Evolutionary conservation across 305 asterid genomes (phyloP).

Genomic region (Rubia occidens): DNA sequence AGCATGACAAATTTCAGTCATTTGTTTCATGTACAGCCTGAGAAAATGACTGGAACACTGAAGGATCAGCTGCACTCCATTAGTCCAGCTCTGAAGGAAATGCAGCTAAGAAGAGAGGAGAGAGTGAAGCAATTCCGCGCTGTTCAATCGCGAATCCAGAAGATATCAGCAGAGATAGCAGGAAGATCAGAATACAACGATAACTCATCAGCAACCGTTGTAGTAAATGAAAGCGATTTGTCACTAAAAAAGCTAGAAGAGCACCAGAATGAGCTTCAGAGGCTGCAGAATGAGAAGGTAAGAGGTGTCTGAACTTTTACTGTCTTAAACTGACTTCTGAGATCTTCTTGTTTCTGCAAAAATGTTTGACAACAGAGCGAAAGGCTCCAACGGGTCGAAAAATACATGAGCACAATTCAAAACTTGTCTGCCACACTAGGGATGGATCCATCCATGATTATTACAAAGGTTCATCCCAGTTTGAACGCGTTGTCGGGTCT

Average conservation of each 20-base stretch:
- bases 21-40: slow-evolving; percentile 53
- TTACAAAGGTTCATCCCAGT: slow-evolving; percentile 97
- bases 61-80: slow-evolving; percentile 76
- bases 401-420: slow-evolving; percentile 53
- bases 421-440: slow-evolving; percentile 68
- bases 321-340: slow-evolving; percentile 5
- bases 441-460: slow-evolving; percentile 80
- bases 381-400: slow-evolving; percentile 82
- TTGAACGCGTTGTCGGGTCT: slow-evolving; percentile 83
- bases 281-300: slow-evolving; percentile 88
- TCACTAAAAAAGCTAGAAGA: slow-evolving; percentile 79
- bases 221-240: slow-evolving; percentile 62
- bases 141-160: slow-evolving; percentile 72
- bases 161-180: slow-evolving; percentile 76
- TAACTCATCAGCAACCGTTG: slow-evolving; percentile 37
- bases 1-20: slow-evolving; percentile 15
- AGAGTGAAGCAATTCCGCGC: slow-evolving; percentile 69
- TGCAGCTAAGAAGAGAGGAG: slow-evolving; percentile 77
- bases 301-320: not conserved
- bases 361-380: slow-evolving; percentile 40
- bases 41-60: slow-evolving; percentile 82
- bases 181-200: slow-evolving; percentile 69
- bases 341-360: slow-evolving; percentile 10
- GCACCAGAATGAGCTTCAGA: slow-evolving; percentile 77
- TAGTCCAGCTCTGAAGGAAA: slow-evolving; percentile 76